Evolutionary conservation across 805 yeast species (phyloP).

Genomic region (Saccharomycopsis sp.): DNA sequence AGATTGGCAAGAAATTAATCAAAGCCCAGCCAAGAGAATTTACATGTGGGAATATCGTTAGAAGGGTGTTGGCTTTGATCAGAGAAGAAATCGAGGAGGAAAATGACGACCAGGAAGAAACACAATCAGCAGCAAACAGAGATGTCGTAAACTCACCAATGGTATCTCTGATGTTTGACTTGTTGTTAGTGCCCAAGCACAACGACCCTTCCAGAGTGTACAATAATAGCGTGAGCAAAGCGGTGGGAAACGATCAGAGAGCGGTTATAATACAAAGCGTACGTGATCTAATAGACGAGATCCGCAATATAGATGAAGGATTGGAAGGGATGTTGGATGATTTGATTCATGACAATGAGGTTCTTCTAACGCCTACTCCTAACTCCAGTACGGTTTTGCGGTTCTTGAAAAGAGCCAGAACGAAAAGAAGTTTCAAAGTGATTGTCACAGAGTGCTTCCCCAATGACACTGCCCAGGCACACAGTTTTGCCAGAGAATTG

Average conservation of each 20-base stretch:
- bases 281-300: conserved; percentile 85
- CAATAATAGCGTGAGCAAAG: conserved; percentile 21
- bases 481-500: conserved; percentile 66
- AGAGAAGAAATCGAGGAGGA: conserved; percentile 74
- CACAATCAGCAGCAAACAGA: background rate
- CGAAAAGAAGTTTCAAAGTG: conserved; percentile 86
- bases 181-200: conserved; percentile 43
- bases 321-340: conserved; percentile 87
- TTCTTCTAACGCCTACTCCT: conserved; percentile 87
- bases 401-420: conserved; percentile 76
- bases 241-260: conserved; percentile 46
- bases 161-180: conserved; percentile 79
- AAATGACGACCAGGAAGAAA: conserved; percentile 23
- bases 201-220: conserved; percentile 14
- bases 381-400: conserved; percentile 82
- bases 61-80: conserved; percentile 78
- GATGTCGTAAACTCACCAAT: conserved; percentile 35
- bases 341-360: conserved; percentile 86
- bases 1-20: conserved; percentile 59
- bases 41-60: conserved; percentile 80
- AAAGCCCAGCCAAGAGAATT: conserved; percentile 86
- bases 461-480: conserved; percentile 71
- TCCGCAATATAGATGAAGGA: conserved; percentile 80
- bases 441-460: conserved; percentile 89
- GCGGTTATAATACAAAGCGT: conserved; percentile 87